Evolutionary conservation across 805 yeast species (phyloP), one percentile per base, ranked within the genome.

Genomic region (Candida maesae): DNA sequence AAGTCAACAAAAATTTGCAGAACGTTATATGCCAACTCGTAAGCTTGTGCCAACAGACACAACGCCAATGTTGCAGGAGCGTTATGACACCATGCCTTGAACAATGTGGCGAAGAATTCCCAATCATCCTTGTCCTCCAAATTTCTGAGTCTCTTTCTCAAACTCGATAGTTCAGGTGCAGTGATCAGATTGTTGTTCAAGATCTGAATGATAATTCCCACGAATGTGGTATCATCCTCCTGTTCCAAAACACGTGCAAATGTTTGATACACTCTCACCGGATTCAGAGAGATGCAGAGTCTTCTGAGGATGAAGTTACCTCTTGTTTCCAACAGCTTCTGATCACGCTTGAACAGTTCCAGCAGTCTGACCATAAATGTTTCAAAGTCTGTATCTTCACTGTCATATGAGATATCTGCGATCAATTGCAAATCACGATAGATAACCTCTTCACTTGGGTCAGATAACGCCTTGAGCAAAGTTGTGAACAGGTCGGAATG

Each of bases 41-140:
- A 91, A 41, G 87, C 85, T 41, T 90, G 90, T 0, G 97, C 84
- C 12, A 91, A 67, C 28, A 93, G 67, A 53, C 97, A 89, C 16
- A 93, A 70, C 2, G 95, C 81, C 31, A 93, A 66, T 0, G 90
- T 85, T 5, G 97, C 90, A 2, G 95, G 89, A 0, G 96, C 81
- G 58, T 88, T 91, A 46, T 83, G 82, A 50, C 95, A 81, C 99
- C 99, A 93, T 43, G 95, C 80, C 55, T 78, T 80, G 64, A 91
- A 93, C 41, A 93, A 67, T 1, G 81, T 68, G 20, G 84, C 73
- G 59, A 93, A 93, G 30, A 90, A 68, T 17, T 70, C 61, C 69
- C 81, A 78, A 42, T 86, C 93, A 27, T 76, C 79, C 18, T 67
- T 49, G 27, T 74, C 72, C 38, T 82, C 86, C n/a, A 81, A 63